A percentile compares a stretch with the other conserved stretches of the same genome.
Evolutionary conservation across 805 yeast genomes (phyloP).

Genomic region (Yarrowia divulgata): DNA sequence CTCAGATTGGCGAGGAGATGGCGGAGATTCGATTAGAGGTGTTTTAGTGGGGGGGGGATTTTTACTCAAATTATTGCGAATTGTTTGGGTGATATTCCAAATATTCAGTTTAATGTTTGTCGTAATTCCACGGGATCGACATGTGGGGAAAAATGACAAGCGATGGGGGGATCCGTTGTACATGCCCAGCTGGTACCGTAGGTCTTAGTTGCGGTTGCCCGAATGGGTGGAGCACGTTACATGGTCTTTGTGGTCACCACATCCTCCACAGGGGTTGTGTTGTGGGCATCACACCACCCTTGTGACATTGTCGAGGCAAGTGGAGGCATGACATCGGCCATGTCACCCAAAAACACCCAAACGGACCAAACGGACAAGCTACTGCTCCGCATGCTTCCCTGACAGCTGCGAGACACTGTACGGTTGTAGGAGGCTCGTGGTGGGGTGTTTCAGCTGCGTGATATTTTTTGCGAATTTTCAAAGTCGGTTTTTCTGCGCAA

Average conservation of each 20-base stretch:
- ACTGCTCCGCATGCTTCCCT: too few species aligned
- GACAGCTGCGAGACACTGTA: background rate
- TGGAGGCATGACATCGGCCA: background rate
- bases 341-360: background rate
- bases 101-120: too few species aligned
- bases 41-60: too few species aligned
- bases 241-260: background rate
- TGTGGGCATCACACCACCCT: background rate
- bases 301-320: background rate
- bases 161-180: background rate
- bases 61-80: too few species aligned
- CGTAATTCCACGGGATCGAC: background rate
- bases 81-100: too few species aligned
- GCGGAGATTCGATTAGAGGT: too few species aligned
- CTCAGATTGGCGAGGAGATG: too few species aligned
- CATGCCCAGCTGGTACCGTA: background rate
- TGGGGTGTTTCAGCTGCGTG: too few species aligned
- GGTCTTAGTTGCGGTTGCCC: too few species aligned
- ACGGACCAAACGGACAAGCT: too few species aligned
- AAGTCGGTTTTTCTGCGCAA: background rate
- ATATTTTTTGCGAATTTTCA: too few species aligned
- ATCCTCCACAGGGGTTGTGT: background rate
- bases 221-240: background rate
- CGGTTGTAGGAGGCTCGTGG: background rate
- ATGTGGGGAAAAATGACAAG: too few species aligned